phyloP scores from a whole-genome alignment of 345 rosid species.

The Syzygium grande region DNA sequence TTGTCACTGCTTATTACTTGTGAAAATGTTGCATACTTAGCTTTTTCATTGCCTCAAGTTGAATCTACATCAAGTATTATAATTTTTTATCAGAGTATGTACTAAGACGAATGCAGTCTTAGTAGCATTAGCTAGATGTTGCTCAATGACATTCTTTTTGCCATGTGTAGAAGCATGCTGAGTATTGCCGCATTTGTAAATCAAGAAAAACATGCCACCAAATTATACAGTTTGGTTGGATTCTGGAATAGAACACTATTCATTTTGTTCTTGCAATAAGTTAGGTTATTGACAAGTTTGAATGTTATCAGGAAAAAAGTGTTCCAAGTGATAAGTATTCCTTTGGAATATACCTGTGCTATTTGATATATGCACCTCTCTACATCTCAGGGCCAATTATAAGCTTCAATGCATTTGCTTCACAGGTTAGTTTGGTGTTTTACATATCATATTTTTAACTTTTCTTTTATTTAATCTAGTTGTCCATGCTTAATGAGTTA shows the following conservation, averaged over 20 bases:
- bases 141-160: not conserved
- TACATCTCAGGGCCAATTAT: slow-evolving; percentile 89
- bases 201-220: slow-evolving; percentile 53
- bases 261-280: not conserved
- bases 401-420: slow-evolving; percentile 86
- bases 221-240: slow-evolving; percentile 37
- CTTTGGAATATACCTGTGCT: slow-evolving; percentile 55
- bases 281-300: slow-evolving; percentile 6
- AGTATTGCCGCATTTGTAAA: slow-evolving; percentile 47
- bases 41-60: not conserved
- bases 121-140: not conserved
- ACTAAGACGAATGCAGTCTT: not conserved
- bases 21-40: not conserved
- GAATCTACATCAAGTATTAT: not conserved
- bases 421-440: slow-evolving; percentile 56
- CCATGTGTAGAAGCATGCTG: slow-evolving; percentile 46
- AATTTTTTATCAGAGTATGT: not conserved
- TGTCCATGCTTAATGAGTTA: not conserved
- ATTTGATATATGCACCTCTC: slow-evolving; percentile 85
- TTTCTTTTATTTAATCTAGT: not conserved
- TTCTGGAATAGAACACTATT: not conserved
- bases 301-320: slow-evolving; percentile 51
- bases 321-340: slow-evolving; percentile 25
- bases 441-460: not conserved
- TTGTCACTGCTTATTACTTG: not conserved